These are phyloP conservation scores for Ceratobasidium sp. DNA, from an alignment of 1,284 basidiomycete genomes.

Conservation along the genomic window DNA sequence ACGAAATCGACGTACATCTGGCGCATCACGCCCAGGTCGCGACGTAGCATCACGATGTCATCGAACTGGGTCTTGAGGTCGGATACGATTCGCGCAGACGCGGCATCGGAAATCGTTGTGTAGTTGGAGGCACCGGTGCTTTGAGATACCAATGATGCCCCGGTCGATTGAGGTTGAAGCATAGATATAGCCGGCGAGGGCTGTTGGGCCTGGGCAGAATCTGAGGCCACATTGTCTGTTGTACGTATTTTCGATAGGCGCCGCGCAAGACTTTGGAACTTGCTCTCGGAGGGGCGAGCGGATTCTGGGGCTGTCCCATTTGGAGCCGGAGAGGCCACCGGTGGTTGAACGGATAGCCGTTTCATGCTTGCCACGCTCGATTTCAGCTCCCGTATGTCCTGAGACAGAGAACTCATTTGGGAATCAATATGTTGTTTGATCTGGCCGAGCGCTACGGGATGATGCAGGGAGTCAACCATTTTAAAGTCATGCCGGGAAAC, in stretches of 20 bases:
- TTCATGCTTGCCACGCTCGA: slow-evolving; percentile 61
- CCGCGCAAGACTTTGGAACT: slow-evolving; percentile 72
- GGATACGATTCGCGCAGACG: slow-evolving; percentile 62
- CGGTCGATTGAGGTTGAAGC: slow-evolving; percentile 45
- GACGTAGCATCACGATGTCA: slow-evolving; percentile 89
- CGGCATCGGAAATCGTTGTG: slow-evolving; percentile 64
- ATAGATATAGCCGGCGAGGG: slow-evolving; percentile 24
- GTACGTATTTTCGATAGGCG: slow-evolving; percentile 55
- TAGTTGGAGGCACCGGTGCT: slow-evolving; percentile 70
- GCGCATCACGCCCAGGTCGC: slow-evolving; percentile 91
- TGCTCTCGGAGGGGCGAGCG: slow-evolving; percentile 73
- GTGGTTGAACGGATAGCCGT: slow-evolving; percentile 56
- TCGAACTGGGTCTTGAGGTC: slow-evolving; percentile 92
- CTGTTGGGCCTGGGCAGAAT: slow-evolving; percentile 49
- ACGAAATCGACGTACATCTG: slow-evolving; percentile 95
- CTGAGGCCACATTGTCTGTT: slow-evolving; percentile 55
- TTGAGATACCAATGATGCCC: slow-evolving; percentile 68
- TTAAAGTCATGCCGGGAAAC: slow-evolving; percentile 32
- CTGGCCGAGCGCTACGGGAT: slow-evolving; percentile 85
- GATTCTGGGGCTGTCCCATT: slow-evolving; percentile 62
- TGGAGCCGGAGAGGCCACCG: slow-evolving; percentile 52
- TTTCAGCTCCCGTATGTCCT: slow-evolving; percentile 92
- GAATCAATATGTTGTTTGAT: slow-evolving; percentile 97
- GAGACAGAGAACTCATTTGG: slow-evolving; percentile 83
- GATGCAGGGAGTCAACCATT: slow-evolving; percentile 20